A percentile compares a stretch with the other conserved stretches of the same genome.
Evolutionary conservation across 1,284 basidiomycete species (phyloP).

Genomic region (Peniophora sp.): DNA sequence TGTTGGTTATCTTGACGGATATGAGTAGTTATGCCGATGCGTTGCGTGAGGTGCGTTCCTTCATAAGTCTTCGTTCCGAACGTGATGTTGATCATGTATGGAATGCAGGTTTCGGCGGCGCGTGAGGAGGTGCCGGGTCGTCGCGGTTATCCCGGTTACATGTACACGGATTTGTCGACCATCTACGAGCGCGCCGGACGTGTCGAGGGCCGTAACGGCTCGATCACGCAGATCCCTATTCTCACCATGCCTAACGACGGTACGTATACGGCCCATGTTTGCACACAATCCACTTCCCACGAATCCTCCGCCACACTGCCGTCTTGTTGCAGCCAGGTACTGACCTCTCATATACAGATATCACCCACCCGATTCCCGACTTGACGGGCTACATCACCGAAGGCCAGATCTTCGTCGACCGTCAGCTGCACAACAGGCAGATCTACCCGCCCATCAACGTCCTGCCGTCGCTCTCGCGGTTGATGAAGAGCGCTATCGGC

Average conservation of each 20-base stretch:
- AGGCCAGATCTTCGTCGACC: slow-evolving; percentile 98
- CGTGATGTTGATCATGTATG: neutral
- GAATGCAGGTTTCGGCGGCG: slow-evolving; percentile 82
- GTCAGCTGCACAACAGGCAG: slow-evolving; percentile 88
- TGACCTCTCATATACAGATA: slow-evolving; percentile 60
- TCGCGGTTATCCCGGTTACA: slow-evolving; percentile 99
- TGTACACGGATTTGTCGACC: slow-evolving; percentile 98
- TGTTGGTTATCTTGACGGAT: slow-evolving; percentile 97
- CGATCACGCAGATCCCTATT: slow-evolving; percentile 99
- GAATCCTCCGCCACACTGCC: too few species aligned
- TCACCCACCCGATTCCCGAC: slow-evolving; percentile 99
- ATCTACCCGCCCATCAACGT: slow-evolving; percentile 99
- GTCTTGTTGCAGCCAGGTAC: too few species aligned
- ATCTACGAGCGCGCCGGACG: slow-evolving; percentile 99
- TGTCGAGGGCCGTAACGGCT: slow-evolving; percentile 95
- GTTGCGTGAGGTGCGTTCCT: slow-evolving; percentile 71
- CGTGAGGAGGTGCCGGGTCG: slow-evolving; percentile 99
- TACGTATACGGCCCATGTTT: slow-evolving; percentile 37
- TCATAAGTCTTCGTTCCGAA: slow-evolving; percentile 6
- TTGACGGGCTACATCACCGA: slow-evolving; percentile 99
- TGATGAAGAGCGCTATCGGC: slow-evolving; percentile 99
- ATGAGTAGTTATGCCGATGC: slow-evolving; percentile 99
- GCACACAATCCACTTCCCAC: too few species aligned
- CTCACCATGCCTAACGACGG: slow-evolving; percentile 99
- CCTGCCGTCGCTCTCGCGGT: slow-evolving; percentile 92